Evolutionary conservation across 1,284 basidiomycete genomes (phyloP), one percentile per base, ranked within the genome.

Genomic region (Irpex rosettiformis): DNA sequence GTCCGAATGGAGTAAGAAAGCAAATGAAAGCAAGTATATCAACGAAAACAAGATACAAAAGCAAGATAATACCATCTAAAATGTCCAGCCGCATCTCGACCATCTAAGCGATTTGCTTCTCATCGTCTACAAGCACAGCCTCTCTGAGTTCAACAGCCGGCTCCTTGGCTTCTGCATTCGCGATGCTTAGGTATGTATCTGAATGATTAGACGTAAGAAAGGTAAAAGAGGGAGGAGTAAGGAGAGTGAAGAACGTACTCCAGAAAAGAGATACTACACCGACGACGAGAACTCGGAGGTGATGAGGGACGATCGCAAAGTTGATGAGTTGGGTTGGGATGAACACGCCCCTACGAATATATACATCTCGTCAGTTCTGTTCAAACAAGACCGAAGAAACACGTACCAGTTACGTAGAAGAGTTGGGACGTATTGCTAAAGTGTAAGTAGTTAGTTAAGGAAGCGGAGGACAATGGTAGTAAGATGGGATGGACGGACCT

Each of bases 231-330:
- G 21, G 43, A 43, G 5, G 64, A 43, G 30, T 52, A 28, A 55
- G 57, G 54, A 33, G 24, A 5, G 33, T 33, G 45, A 8, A 4
- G 1, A n/a, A 82, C 86, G 55, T 67, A 91, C 89, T 94, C 93
- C 92, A 94, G 75, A 93, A 91, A 56, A 95, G 77, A 60, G 87
- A 89, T 56, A 95, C 91, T 13, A 88, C 80, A 67, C 92, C 84
- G 27, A 93, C 82, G 21, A 89, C 78, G 6, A 89, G 78, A 60
- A 94, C 86, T n/a, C 92, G 84, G 57, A 93, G 77, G 66, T 94
- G 92, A 3, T 81, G 82, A 0, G 93, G 93, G 0, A 94, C 82
- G 54, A 94, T 24, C 11, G 85, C 76, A 67, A 94, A 94, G 75
- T 95, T 95, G 76, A 93, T 75, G 57, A 91, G 70, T 69, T 94